Conservation (phyloP, 495 filamentous ascomycete genomes). For the Podospora pseudoanserina region DNA sequence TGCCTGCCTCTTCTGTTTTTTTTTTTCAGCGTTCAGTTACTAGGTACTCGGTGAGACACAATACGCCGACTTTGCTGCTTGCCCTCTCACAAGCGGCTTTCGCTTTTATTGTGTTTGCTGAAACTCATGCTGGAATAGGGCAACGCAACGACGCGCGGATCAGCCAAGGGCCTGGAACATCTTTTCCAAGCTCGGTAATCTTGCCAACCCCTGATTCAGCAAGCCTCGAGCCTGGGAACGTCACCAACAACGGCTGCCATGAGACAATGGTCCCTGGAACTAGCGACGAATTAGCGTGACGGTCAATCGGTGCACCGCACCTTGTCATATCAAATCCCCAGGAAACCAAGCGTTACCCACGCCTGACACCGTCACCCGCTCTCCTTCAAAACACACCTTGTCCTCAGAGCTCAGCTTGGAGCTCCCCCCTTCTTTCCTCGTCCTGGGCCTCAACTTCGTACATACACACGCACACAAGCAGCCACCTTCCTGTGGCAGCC, state of each 20-base stretch:
- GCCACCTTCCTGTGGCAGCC: neutral
- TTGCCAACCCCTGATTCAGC: neutral
- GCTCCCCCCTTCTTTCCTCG: neutral
- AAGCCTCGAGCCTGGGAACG: neutral
- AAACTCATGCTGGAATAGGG: neutral
- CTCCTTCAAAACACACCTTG: neutral
- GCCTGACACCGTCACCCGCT: neutral
- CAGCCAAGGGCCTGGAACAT: neutral
- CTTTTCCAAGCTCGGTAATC: conserved; percentile 2
- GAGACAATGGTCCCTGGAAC: neutral
- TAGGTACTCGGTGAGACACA: neutral
- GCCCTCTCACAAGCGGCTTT: neutral
- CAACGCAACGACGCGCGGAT: neutral
- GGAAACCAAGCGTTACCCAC: neutral
- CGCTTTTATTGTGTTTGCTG: neutral
- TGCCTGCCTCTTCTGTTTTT: neutral
- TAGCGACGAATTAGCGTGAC: neutral
- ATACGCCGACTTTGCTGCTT: neutral
- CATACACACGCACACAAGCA: neutral
- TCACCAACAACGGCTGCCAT: neutral
- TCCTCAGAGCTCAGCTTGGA: neutral
- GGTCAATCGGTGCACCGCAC: conserved; percentile 1
- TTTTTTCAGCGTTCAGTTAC: neutral
- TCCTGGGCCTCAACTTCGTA: neutral
- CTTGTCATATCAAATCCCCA: conserved; percentile 2